These are phyloP conservation scores for Albophoma yamanashiensis DNA, from an alignment of 2,329 filamentous ascomycete species.

Conservation along the genomic window DNA sequence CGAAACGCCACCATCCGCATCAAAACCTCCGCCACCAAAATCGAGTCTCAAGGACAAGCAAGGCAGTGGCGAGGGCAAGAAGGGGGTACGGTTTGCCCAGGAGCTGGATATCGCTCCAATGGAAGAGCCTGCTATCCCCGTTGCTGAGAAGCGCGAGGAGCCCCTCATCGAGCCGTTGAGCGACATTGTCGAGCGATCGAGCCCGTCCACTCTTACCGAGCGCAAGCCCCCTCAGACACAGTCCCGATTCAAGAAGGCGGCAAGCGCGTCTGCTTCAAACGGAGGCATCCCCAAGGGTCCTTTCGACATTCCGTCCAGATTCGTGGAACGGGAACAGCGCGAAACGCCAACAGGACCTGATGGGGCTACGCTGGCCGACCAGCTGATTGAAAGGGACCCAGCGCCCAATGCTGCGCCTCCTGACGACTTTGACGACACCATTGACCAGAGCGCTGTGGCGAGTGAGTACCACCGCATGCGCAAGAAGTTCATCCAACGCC, in stretches of 20 bases:
- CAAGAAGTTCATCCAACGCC: slow-evolving; percentile 70
- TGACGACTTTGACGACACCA: slow-evolving; percentile 57
- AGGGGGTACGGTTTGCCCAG: slow-evolving; percentile 73
- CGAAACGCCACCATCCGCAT: slow-evolving; percentile 8
- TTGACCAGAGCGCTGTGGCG: slow-evolving; percentile 68
- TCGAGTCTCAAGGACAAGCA: slow-evolving; percentile 22
- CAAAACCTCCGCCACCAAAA: slow-evolving; percentile 14
- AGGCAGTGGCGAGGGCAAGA: slow-evolving; percentile 30
- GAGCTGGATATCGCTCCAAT: slow-evolving; percentile 57
- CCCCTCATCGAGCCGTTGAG: slow-evolving; percentile 35
- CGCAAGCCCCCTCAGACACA: slow-evolving; percentile 26
- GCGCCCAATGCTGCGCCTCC: slow-evolving; percentile 24
- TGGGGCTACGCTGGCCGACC: slow-evolving; percentile 47
- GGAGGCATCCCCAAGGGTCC: slow-evolving; percentile 26
- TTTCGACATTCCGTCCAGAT: slow-evolving; percentile 28
- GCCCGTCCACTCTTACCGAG: slow-evolving; percentile 12
- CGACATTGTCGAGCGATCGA: slow-evolving; percentile 40
- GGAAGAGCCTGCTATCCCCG: slow-evolving; percentile 9
- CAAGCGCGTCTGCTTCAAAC: slow-evolving; percentile 7
- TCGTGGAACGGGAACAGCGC: slow-evolving; percentile 25
- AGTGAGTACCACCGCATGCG: slow-evolving; percentile 75
- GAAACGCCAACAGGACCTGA: slow-evolving; percentile 37
- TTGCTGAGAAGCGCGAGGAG: slow-evolving; percentile 13
- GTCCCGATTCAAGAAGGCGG: slow-evolving; percentile 42
- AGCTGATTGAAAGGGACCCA: slow-evolving; percentile 43